Conservation (phyloP, 441 rosid genomes). For the Jatropha multifida region DNA sequence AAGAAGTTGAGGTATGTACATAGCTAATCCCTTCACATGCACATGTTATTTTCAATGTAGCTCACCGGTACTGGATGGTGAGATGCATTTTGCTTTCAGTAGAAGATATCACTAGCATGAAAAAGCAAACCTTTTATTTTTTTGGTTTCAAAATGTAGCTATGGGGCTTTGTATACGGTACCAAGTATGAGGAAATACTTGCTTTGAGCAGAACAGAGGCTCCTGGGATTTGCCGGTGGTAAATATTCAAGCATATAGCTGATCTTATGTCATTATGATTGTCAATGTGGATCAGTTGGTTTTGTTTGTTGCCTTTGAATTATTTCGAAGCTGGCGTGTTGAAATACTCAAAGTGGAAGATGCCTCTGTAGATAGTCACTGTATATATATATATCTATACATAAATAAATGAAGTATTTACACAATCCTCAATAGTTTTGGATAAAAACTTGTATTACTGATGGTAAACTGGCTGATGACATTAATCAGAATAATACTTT, state of each 20-base stretch:
- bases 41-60: not conserved
- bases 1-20: constrained; percentile 74
- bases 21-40: not conserved
- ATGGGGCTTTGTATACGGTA: constrained; percentile 87
- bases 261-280: constrained; percentile 1
- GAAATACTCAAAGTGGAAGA: too few relatives aligned
- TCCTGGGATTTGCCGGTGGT: constrained; percentile 87
- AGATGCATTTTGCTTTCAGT: not conserved
- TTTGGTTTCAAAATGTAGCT: constrained; percentile 46
- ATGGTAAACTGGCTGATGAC: too few relatives aligned
- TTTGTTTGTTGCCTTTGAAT: not conserved
- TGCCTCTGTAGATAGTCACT: not conserved
- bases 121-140: not conserved
- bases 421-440: too few relatives aligned
- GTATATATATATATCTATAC: too few relatives aligned
- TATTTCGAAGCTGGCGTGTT: not conserved
- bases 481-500: too few relatives aligned
- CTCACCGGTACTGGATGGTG: not conserved
- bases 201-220: constrained; percentile 60
- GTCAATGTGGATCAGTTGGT: constrained; percentile 1
- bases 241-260: constrained; percentile 8
- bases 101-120: not conserved
- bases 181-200: constrained; percentile 82
- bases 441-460: too few relatives aligned
- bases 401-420: too few relatives aligned